phyloP scores from a whole-genome alignment of 768 basidiomycete species.

The Auricularia auricula-judae region DNA sequence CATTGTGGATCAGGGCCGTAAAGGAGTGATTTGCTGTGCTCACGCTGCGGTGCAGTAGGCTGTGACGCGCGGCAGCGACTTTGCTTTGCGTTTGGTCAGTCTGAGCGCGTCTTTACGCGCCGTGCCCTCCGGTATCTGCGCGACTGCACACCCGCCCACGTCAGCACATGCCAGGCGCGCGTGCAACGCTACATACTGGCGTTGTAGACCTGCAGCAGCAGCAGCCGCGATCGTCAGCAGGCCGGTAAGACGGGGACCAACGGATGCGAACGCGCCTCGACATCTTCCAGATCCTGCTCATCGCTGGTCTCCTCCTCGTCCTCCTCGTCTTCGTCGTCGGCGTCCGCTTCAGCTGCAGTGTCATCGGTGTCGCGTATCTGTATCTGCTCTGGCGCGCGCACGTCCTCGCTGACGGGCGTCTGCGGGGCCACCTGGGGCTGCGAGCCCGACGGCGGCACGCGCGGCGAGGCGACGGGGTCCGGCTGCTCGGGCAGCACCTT shows the following conservation, averaged over 20 bases:
- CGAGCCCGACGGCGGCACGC: conserved; percentile 10
- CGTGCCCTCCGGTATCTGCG: conserved; percentile 87
- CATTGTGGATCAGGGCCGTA: background rate
- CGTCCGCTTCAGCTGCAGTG: conserved; percentile 61
- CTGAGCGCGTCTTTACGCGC: conserved; percentile 83
- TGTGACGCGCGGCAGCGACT: conserved; percentile 84
- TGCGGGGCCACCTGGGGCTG: conserved; percentile 16
- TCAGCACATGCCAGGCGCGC: background rate
- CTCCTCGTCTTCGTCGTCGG: conserved; percentile 49
- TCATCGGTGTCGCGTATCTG: no score
- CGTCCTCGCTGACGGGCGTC: conserved; percentile 28
- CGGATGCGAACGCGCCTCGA: conserved; percentile 36
- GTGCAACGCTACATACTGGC: background rate
- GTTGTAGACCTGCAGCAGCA: conserved; percentile 61
- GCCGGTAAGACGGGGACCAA: background rate
- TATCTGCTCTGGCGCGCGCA: conserved; percentile 31
- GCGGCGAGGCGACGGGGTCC: conserved; percentile 31
- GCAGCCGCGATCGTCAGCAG: background rate
- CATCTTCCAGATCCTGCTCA: conserved; percentile 36
- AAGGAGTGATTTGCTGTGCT: conserved; percentile 12
- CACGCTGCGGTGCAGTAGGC: conserved; percentile 92
- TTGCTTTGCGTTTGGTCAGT: conserved; percentile 91
- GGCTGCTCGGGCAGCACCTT: conserved; percentile 84
- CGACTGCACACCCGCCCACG: conserved; percentile 42
- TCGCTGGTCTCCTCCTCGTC: conserved; percentile 26